Conservation (phyloP, 345 rosid genomes). For the Excoecaria agallocha region DNA sequence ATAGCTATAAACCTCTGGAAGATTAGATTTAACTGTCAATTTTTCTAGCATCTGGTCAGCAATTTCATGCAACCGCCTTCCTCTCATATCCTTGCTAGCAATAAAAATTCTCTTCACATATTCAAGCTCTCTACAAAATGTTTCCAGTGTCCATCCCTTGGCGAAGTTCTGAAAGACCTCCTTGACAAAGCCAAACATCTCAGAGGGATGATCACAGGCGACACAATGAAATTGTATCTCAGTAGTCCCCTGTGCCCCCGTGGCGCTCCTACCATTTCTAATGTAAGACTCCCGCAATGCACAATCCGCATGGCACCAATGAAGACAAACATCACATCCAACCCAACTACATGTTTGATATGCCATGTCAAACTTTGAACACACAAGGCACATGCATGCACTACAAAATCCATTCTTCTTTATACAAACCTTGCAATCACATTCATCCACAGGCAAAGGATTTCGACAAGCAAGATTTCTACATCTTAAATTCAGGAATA, state of each 20-base stretch:
- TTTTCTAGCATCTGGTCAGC: constrained; percentile 62
- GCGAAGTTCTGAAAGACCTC: constrained; percentile 87
- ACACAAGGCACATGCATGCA: constrained; percentile 91
- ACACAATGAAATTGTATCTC: constrained; percentile 95
- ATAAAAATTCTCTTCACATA: constrained; percentile 81
- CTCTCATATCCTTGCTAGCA: constrained; percentile 80
- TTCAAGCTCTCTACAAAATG: constrained; percentile 73
- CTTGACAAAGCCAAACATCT: constrained; percentile 98
- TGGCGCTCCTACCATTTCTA: constrained; percentile 64
- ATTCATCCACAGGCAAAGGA: constrained; percentile 86
- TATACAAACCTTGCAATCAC: constrained; percentile 86
- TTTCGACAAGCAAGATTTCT: constrained; percentile 66
- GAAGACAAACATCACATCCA: constrained; percentile 96
- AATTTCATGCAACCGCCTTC: constrained; percentile 70
- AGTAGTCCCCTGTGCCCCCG: constrained; percentile 51
- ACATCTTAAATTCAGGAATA: constrained; percentile 75
- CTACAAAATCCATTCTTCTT: constrained; percentile 90
- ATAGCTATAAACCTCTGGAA: constrained; percentile 55
- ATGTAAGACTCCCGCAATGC: constrained; percentile 72
- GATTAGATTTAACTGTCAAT: constrained; percentile 56
- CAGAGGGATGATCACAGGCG: constrained; percentile 95
- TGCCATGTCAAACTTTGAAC: constrained; percentile 91
- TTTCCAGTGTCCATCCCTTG: constrained; percentile 67
- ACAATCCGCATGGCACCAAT: constrained; percentile 97
- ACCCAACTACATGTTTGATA: constrained; percentile 97